Conservation (phyloP, 163 green algal species). For the Smithsoniella earleae region DNA sequence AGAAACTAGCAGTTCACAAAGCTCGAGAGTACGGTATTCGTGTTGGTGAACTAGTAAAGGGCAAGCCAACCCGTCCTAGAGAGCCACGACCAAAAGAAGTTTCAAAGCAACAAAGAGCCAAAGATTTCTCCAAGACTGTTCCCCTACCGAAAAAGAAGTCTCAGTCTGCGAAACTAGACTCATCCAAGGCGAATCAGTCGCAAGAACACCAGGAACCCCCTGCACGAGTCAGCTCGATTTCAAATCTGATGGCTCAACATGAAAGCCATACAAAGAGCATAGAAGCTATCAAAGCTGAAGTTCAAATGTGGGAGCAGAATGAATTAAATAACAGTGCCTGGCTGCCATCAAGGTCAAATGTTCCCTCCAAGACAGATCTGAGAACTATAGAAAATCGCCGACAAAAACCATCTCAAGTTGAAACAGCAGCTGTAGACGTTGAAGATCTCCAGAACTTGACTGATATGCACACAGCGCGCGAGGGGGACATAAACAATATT, state of each 20-base stretch:
- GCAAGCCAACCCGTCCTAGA: neutral
- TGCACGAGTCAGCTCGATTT: neutral
- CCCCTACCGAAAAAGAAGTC: too few relatives aligned
- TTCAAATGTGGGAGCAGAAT: conserved; percentile 13
- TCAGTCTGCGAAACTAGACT: too few relatives aligned
- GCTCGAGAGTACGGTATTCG: conserved; percentile 25
- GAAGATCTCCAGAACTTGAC: too few relatives aligned
- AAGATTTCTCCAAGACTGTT: conserved; percentile 18
- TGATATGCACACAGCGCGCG: too few relatives aligned
- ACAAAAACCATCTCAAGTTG: too few relatives aligned
- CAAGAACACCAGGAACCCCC: neutral
- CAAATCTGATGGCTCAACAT: neutral
- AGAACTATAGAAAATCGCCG: too few relatives aligned
- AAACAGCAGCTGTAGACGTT: too few relatives aligned
- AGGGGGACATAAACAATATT: too few relatives aligned
- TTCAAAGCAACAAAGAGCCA: neutral
- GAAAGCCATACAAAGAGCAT: neutral
- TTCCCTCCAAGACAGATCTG: too few relatives aligned
- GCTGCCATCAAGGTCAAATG: too few relatives aligned
- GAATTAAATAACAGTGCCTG: too few relatives aligned
- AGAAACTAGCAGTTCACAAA: neutral
- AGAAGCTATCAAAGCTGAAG: conserved; percentile 16
- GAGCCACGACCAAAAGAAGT: neutral
- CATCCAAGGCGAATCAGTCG: too few relatives aligned
- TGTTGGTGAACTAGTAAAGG: neutral